Evolutionary conservation across 441 rosid species (phyloP).

Genomic region (Breynia disticha): DNA sequence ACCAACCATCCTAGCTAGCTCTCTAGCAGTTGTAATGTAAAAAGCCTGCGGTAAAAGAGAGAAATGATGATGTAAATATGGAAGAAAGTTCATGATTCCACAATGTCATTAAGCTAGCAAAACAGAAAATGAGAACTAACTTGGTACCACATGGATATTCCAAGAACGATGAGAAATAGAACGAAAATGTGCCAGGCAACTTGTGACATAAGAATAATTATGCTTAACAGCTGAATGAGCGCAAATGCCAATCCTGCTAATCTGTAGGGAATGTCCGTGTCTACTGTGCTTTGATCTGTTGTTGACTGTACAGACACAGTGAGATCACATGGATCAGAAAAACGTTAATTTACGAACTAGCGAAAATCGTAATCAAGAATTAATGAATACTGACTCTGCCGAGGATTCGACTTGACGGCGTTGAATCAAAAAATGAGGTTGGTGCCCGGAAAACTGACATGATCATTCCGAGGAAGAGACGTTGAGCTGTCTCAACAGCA

Average conservation of each 20-base stretch:
- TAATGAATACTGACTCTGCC: slow-evolving; percentile 30
- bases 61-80: neutral
- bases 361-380: neutral
- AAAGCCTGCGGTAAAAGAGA: slow-evolving; percentile 29
- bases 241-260: slow-evolving; percentile 53
- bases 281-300: slow-evolving; percentile 49
- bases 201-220: slow-evolving; percentile 41
- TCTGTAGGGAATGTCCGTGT: slow-evolving; percentile 52
- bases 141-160: slow-evolving; percentile 57
- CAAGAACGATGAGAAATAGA: slow-evolving; percentile 41
- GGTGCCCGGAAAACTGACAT: slow-evolving; percentile 46
- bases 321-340: neutral
- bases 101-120: no score
- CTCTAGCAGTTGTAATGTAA: slow-evolving; percentile 58
- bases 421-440: slow-evolving; percentile 43
- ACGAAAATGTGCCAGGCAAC: slow-evolving; percentile 49
- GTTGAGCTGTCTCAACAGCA: slow-evolving; percentile 38
- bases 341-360: neutral
- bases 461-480: slow-evolving; percentile 38
- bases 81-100: no score
- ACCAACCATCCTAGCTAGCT: slow-evolving; percentile 67
- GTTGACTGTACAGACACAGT: slow-evolving; percentile 30
- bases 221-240: slow-evolving; percentile 42
- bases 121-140: slow-evolving; percentile 17
- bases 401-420: slow-evolving; percentile 46